Conservation (phyloP, 345 rosid genomes). For the Stellera chamaejasme region DNA sequence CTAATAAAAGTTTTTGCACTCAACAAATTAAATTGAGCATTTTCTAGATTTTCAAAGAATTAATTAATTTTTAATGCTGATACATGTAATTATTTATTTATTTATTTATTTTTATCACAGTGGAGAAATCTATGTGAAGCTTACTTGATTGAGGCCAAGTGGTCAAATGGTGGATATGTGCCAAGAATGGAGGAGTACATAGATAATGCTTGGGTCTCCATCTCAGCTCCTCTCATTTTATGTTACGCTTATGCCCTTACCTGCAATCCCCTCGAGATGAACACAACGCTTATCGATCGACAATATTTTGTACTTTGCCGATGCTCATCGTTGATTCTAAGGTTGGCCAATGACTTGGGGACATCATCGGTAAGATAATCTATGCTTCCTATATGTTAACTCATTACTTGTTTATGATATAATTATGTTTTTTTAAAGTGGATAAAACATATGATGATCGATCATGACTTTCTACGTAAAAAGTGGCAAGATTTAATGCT, state of each 20-base stretch:
- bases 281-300: conserved; percentile 9
- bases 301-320: conserved; percentile 10
- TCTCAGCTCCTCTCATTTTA: conserved; percentile 15
- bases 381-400: no score
- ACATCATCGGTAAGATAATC: conserved; percentile 28
- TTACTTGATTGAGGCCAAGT: conserved; percentile 33
- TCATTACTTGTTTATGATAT: no score
- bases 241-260: conserved; percentile 14
- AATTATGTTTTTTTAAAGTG: no score
- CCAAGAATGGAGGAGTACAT: conserved; percentile 35
- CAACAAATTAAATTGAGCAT: no score
- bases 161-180: conserved; percentile 26
- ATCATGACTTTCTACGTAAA: no score
- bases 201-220: conserved; percentile 29
- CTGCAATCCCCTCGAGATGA: conserved; percentile 12
- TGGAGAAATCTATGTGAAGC: conserved; percentile 32
- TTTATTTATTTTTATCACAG: conserved; percentile 16
- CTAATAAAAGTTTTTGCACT: no score
- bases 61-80: conserved; percentile 3
- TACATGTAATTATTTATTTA: neutral
- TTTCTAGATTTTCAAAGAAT: no score
- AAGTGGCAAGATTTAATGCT: no score
- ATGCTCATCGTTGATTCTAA: conserved; percentile 24
- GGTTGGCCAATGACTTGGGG: conserved; percentile 31
- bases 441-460: neutral